A percentile compares a stretch with the other conserved stretches of the same genome.
Conservation (phyloP, 1,139 yeast genomes). For the Eremothecium sinecaudum region DNA sequence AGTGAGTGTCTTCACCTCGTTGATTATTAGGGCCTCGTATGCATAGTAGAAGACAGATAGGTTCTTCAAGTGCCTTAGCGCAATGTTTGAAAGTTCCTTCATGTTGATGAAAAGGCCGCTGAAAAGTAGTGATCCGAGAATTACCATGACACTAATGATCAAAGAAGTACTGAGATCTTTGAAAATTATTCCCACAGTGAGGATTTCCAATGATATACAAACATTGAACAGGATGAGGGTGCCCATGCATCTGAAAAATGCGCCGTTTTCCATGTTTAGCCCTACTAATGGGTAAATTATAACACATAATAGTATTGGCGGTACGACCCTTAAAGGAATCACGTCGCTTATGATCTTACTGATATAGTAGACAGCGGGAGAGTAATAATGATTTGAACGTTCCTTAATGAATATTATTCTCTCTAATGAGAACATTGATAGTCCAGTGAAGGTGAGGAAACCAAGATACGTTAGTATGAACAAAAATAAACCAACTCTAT, state of each 20-base stretch:
- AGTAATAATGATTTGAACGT: slow-evolving; percentile 87
- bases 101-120: slow-evolving; percentile 90
- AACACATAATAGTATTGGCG: slow-evolving; percentile 75
- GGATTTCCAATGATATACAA: slow-evolving; percentile 74
- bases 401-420: slow-evolving; percentile 84
- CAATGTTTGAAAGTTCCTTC: slow-evolving; percentile 36
- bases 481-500: slow-evolving; percentile 85
- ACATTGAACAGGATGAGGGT: slow-evolving; percentile 75
- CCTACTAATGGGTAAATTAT: slow-evolving; percentile 92
- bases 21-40: slow-evolving; percentile 82
- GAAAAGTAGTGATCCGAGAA: slow-evolving; percentile 76
- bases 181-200: slow-evolving; percentile 76
- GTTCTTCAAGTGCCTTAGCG: slow-evolving; percentile 69
- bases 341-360: slow-evolving; percentile 86
- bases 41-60: slow-evolving; percentile 90
- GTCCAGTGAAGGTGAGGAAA: slow-evolving; percentile 82
- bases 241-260: slow-evolving; percentile 61
- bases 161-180: slow-evolving; percentile 93
- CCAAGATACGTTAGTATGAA: slow-evolving; percentile 87
- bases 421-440: slow-evolving; percentile 80
- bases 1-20: slow-evolving; percentile 84
- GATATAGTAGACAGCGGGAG: slow-evolving; percentile 72
- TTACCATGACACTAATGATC: slow-evolving; percentile 71
- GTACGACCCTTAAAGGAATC: slow-evolving; percentile 77
- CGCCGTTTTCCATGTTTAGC: slow-evolving; percentile 64